Evolutionary conservation across 2,329 filamentous ascomycete species (phyloP), one percentile per base, ranked within the genome.

Genomic region (Colletotrichum zoysiae): DNA sequence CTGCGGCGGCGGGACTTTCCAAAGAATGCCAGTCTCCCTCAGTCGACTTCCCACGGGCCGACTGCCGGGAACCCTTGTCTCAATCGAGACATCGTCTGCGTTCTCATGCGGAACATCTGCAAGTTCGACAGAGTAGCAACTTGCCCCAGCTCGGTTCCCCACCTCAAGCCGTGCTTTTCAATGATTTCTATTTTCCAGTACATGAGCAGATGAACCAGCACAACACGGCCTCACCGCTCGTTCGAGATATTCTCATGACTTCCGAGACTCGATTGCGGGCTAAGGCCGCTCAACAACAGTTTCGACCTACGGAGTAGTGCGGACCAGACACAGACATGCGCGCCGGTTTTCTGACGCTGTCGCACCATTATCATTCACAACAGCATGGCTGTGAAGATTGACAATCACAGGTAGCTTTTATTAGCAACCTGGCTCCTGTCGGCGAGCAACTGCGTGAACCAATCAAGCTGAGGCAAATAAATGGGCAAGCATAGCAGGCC

Each of bases 201-300:
- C 2, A 8, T 11, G 38, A 14, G 42, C 40, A 33, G 23, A 46
- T 46, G 56, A 18, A 3, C 56, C 56, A 18, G n/a, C n/a, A 18
- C 12, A 42, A 58, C 14, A 30, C 23, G 56, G 38, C n/a, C 16
- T 42, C 38, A 11, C 56, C n/a, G 38, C 38, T 58, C 9, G 4
- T 58, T 26, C 35, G 35, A 58, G 56, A 42, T 42, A 58, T 42
- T 18, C 56, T 42, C 42, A n/a, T 58, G 56, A 30, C 35, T 26
- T 18, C 35, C 23, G 35, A 42, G n/a, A 12, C n/a, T 26, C 56
- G 38, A 11, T 35, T 42, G 35, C n/a, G 38, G n/a, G 8, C 1
- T 5, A 42, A 26, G 35, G 14, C 26, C 20, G 14, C 38, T 40
- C n/a, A 42, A 23, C 56, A 58, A 58, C 56, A 26, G 33, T 3